Base-by-base conservation (phyloP, 257 asterid genomes). In the Rauvolfia tetraphylla region DNA sequence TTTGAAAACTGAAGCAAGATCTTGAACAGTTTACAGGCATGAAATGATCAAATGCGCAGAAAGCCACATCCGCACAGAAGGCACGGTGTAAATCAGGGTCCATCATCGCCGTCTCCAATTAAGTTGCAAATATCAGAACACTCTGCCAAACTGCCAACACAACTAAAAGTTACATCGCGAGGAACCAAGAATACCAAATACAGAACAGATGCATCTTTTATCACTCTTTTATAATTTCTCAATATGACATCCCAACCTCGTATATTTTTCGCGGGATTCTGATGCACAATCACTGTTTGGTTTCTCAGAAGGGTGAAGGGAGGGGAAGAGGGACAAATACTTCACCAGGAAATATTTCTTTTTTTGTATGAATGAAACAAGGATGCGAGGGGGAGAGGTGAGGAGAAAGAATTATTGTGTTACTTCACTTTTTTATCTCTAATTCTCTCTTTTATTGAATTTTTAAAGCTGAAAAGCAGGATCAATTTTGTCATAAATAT, bases 91-190 rank as follows among this genome's bases (percentile, higher is more conserved):
- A 15, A 34, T 67, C 72, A 91, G 3, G 92, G 97, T 48, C 96
- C 97, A 81, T 90, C 97, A 76, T 91, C 97, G 69, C 95, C 96
- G 68, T 91, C 97, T 84, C 91, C 90, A 61, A 91, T 93, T 88
- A 93, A 84, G 87, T 93, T 93, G 76, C 98, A 93, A 10, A 90
- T 89, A 78, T 91, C 98, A 65, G 94, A 90, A 87, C 98, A 93
- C 79, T 93, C 97, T 27, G 90, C 88, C 82, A 93, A 87, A 81
- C 97, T 91, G 90, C 90, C 79, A 8, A 75, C 76, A 31, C 15
- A 23, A 82, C 51, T 7, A 20, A 33, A 61, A 27, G 6, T 29
- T 13, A 63, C 25, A 12, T 63, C 44, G 33, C 39, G 15, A 65
- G 27, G 15, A 3, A 34, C 15, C 44, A 63, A 63, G 41, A 31